Percentiles rank a stretch among this genome's conserved stretches.
These are phyloP conservation scores for Lactifluus volemus DNA, from an alignment of 768 basidiomycete species.

Conservation along the genomic window DNA sequence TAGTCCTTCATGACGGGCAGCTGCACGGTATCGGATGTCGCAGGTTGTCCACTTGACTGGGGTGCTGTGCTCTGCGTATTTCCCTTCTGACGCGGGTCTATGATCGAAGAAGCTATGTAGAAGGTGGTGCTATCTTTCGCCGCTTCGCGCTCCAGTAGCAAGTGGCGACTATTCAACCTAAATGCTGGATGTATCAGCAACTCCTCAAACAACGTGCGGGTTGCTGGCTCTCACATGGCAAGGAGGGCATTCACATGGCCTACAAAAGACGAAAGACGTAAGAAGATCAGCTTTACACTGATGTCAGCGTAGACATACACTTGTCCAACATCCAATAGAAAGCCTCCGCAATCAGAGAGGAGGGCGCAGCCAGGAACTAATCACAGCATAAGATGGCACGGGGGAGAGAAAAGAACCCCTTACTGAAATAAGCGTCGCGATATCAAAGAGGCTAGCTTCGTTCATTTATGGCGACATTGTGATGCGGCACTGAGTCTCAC, in stretches of 20 bases:
- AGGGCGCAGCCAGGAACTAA: conserved; percentile 30
- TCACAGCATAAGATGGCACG: neutral
- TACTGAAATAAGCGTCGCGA: conserved; percentile 15
- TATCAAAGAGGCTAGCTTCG: conserved; percentile 17
- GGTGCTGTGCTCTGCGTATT: too few species aligned
- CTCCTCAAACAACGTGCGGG: neutral
- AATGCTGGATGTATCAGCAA: neutral
- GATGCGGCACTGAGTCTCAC: conserved; percentile 3
- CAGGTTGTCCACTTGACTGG: too few species aligned
- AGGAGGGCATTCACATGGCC: conserved; percentile 45
- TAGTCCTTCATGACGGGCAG: too few species aligned
- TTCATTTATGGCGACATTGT: neutral
- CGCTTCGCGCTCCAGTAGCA: neutral
- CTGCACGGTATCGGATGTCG: too few species aligned
- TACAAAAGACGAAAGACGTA: conserved; percentile 18
- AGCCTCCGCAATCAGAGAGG: conserved; percentile 39
- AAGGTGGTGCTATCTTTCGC: neutral
- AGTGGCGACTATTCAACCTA: conserved; percentile 11
- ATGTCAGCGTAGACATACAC: conserved; percentile 29
- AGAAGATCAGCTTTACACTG: neutral
- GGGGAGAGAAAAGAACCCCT: neutral
- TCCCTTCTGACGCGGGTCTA: too few species aligned
- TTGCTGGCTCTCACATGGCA: conserved; percentile 33
- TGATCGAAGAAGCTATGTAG: neutral
- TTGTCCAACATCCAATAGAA: conserved; percentile 46